Base-by-base conservation (phyloP, 352 stramenopile genomes). In the Globisporangium alternatum region DNA sequence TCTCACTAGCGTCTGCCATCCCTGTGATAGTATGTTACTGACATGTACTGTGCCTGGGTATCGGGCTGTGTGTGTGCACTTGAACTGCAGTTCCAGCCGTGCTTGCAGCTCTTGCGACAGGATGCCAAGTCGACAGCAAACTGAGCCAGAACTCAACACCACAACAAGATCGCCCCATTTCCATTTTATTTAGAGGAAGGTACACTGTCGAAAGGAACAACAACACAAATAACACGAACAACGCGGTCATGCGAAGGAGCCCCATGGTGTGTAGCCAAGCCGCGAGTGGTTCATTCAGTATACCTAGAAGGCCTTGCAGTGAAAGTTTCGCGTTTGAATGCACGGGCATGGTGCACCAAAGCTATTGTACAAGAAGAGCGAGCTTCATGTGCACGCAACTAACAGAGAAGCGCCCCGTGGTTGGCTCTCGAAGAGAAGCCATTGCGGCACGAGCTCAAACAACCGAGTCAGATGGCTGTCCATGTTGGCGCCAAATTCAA, bases 61-160 rank as follows among this genome's bases (percentile, higher is more conserved):
- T 3, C 21, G 41, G 22, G n/a, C 6, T 41, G n/a, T 45, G 7
- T 55, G 25, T 61, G 31, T 59, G 39, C 1, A 13, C 48, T 19
- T 61, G 31, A 19, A 37, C 25, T 33, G 30, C 56, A 76, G 66
- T 83, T 83, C 54, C 65, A 78, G 44, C 70, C 72, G 7, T 78
- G 70, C 31, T 70, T 72, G 28, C 72, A 83, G 60, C 59, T 80
- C n/a, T 48, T 83, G 30, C 65, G 72, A 44, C 45, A 67, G 21
- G 67, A 65, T 17, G 35, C 52, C 19, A 69, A 51, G 61, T 65
- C 51, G 5, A 53, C 8, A 31, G 45, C 35, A 3, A 33, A 7
- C 13, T 48, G 17, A 43, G 9, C 30, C 52, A 35, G 39, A 41
- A 12, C 35, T 1, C 15, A 33, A n/a, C 17, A 22, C 21, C 21